Percentiles rank a stretch among this genome's conserved stretches.
Conservation (phyloP, 139 green algal species). For the Pseudopediastrum boryanum region DNA sequence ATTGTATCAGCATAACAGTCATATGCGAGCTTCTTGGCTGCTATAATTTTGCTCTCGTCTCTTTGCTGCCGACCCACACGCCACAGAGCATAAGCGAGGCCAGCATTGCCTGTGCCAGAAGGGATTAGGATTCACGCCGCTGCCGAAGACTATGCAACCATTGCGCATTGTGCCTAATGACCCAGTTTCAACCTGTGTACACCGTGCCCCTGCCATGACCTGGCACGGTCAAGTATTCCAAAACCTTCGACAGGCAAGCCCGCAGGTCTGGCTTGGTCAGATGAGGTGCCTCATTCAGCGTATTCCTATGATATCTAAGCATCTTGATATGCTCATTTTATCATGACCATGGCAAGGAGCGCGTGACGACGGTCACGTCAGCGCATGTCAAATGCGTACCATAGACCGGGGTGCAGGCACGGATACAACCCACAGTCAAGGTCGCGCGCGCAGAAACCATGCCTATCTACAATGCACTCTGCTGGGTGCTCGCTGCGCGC, state of each 20-base stretch:
- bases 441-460: too few relatives aligned
- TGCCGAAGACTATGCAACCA: neutral
- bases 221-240: neutral
- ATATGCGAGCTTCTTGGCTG: conserved; percentile 12
- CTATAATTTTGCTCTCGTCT: neutral
- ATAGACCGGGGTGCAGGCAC: too few relatives aligned
- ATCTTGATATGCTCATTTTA: neutral
- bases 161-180: neutral
- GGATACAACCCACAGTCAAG: too few relatives aligned
- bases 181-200: neutral
- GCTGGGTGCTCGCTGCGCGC: too few relatives aligned
- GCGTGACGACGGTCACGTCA: too few relatives aligned
- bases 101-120: conserved; percentile 10
- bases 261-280: neutral
- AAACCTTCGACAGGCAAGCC: neutral
- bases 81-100: conserved; percentile 13
- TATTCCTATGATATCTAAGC: neutral
- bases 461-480: too few relatives aligned
- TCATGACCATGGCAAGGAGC: neutral
- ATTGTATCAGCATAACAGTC: neutral
- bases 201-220: neutral
- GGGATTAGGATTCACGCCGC: neutral
- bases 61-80: neutral
- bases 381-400: too few relatives aligned
- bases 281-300: neutral